A percentile compares a stretch with the other conserved stretches of the same genome.
Evolutionary conservation across 202 grass and related monocot species (phyloP).

Genomic region (Panicum virgatum): DNA sequence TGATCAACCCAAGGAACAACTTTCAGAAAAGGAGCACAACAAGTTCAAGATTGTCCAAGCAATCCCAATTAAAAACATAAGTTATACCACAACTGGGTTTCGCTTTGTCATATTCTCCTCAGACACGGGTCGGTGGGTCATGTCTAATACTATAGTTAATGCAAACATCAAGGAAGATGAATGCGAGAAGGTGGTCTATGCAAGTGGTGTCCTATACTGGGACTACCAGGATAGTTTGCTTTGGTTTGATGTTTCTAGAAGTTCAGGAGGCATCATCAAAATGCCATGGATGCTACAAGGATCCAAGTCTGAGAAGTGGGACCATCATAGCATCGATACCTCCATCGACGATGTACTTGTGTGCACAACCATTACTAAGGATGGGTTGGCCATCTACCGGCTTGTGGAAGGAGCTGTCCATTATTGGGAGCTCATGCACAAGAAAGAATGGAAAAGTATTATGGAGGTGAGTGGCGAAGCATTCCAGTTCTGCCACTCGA

Average conservation of each 20-base stretch:
- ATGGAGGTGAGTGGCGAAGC: not conserved
- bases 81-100: not conserved
- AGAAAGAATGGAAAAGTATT: not conserved
- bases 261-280: not conserved
- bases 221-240: not conserved
- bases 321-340: not conserved
- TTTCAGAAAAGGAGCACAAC: not conserved
- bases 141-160: not conserved
- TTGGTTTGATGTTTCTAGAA: not conserved
- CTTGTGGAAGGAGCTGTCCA: not conserved
- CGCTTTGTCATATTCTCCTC: not conserved
- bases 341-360: not conserved
- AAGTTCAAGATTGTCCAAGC: not conserved
- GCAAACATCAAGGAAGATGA: not conserved
- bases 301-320: not conserved
- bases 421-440: conserved; percentile 4
- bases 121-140: not conserved
- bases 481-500: not conserved
- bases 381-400: not conserved
- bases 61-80: not conserved
- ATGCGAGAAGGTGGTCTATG: not conserved
- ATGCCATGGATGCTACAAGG: not conserved
- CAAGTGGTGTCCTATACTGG: not conserved
- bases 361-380: not conserved
- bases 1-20: too few species aligned